phyloP scores from a whole-genome alignment of 1,284 basidiomycete species.

The Rhodotorula glutinis region DNA sequence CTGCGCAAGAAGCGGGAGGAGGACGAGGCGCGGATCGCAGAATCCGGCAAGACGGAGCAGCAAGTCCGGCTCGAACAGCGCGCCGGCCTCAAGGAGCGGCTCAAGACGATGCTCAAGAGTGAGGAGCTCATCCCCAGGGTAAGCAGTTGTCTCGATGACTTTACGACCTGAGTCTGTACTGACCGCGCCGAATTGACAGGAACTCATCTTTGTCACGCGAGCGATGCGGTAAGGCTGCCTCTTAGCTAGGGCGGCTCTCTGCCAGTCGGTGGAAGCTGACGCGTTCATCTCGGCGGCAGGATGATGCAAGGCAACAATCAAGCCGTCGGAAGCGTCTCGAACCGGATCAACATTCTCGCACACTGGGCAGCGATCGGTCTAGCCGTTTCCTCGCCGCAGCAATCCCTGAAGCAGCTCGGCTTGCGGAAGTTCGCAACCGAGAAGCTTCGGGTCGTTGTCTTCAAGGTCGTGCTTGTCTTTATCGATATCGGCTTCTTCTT shows the following conservation, averaged over 20 bases:
- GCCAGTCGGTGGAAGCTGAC: neutral
- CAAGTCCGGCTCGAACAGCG: slow-evolving; percentile 51
- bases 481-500: slow-evolving; percentile 53
- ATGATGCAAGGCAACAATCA: slow-evolving; percentile 59
- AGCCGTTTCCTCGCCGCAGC: slow-evolving; percentile 52
- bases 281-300: neutral
- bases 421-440: slow-evolving; percentile 48
- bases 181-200: slow-evolving; percentile 55
- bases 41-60: slow-evolving; percentile 37
- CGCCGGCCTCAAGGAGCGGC: slow-evolving; percentile 51
- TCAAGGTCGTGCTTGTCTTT: slow-evolving; percentile 49
- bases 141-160: slow-evolving; percentile 21
- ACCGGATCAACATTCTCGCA: slow-evolving; percentile 71
- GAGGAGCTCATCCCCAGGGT: slow-evolving; percentile 53
- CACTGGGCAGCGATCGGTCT: slow-evolving; percentile 52
- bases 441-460: slow-evolving; percentile 48
- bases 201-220: slow-evolving; percentile 74
- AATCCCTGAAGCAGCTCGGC: slow-evolving; percentile 51
- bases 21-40: slow-evolving; percentile 14
- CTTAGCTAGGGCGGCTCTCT: neutral
- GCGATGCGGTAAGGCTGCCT: slow-evolving; percentile 63
- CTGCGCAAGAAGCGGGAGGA: slow-evolving; percentile 42
- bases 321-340: slow-evolving; percentile 72
- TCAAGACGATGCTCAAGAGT: slow-evolving; percentile 54
- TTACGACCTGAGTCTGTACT: neutral